Percentiles rank a stretch among this genome's conserved stretches.
phyloP scores from a whole-genome alignment of 306 rosid genomes.

The Begonia masoniana region DNA sequence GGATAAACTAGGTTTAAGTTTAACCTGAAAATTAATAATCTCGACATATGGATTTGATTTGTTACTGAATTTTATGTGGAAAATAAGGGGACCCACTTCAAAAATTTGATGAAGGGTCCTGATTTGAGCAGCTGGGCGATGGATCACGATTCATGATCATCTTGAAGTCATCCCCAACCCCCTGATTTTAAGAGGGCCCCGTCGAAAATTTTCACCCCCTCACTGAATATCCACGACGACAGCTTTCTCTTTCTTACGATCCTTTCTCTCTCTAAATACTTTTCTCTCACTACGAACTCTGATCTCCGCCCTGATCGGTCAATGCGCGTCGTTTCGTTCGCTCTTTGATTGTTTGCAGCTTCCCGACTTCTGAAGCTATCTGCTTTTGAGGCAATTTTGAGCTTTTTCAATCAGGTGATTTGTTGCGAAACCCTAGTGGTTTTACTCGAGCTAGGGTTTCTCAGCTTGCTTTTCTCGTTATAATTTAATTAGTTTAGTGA shows the following conservation, averaged over 20 bases:
- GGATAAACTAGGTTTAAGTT: too few species aligned
- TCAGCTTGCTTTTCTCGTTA: not conserved
- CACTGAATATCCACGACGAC: slow-evolving; percentile 11
- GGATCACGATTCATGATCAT: too few species aligned
- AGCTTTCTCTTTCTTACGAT: slow-evolving; percentile 2
- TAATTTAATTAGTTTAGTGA: not conserved
- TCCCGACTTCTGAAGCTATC: slow-evolving; percentile 6
- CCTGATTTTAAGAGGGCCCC: slow-evolving; percentile 33
- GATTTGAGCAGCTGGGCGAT: slow-evolving; percentile 10
- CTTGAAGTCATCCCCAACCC: not conserved
- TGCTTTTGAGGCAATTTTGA: not conserved
- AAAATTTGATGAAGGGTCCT: slow-evolving; percentile 25
- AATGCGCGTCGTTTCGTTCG: slow-evolving; percentile 46
- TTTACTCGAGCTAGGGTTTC: slow-evolving; percentile 16
- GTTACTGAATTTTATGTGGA: too few species aligned
- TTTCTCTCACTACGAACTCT: slow-evolving; percentile 17
- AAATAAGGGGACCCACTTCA: slow-evolving; percentile 4
- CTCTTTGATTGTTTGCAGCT: slow-evolving; percentile 7
- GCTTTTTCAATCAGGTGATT: slow-evolving; percentile 5
- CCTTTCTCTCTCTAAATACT: not conserved
- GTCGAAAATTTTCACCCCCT: not conserved
- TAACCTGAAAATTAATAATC: too few species aligned
- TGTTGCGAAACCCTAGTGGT: slow-evolving; percentile 38
- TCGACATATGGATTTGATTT: too few species aligned
- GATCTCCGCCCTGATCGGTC: slow-evolving; percentile 34